A percentile compares a stretch with the other conserved stretches of the same genome.
Evolutionary conservation across 2,329 filamentous ascomycete genomes (phyloP).

Genomic region (Pyrenophora teres): DNA sequence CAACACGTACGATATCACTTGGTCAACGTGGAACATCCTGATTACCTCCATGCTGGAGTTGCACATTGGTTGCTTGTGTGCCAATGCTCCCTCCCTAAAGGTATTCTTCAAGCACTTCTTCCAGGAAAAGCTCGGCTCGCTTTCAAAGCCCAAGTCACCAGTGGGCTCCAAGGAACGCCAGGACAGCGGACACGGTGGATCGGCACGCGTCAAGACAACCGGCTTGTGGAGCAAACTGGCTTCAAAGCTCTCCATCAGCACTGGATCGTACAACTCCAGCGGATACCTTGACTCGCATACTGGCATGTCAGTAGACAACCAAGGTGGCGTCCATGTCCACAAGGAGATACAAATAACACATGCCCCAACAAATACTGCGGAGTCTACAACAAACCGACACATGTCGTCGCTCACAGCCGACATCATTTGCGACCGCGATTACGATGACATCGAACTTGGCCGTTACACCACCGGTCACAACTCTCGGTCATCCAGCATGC

Average conservation of each 20-base stretch:
- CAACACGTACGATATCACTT: slow-evolving; percentile 38
- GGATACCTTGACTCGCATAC: slow-evolving; percentile 34
- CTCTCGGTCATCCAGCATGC: slow-evolving; percentile 13
- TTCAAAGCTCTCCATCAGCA: slow-evolving; percentile 11
- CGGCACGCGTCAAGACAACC: slow-evolving; percentile 1
- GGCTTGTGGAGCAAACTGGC: slow-evolving; percentile 14
- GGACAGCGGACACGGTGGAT: background rate
- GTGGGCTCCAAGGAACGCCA: background rate
- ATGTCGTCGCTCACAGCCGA: background rate
- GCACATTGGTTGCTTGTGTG: slow-evolving; percentile 38
- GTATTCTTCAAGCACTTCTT: slow-evolving; percentile 42
- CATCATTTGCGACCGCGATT: slow-evolving; percentile 14
- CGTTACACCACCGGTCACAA: slow-evolving; percentile 18
- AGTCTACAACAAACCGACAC: background rate
- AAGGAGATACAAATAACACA: slow-evolving; percentile 20
- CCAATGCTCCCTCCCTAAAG: slow-evolving; percentile 39
- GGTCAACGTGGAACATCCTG: slow-evolving; percentile 29
- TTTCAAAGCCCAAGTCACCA: slow-evolving; percentile 8
- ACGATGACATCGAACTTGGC: slow-evolving; percentile 34
- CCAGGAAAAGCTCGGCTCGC: slow-evolving; percentile 24
- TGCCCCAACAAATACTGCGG: slow-evolving; percentile 10
- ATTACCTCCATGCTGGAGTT: slow-evolving; percentile 32
- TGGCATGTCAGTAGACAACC: slow-evolving; percentile 24
- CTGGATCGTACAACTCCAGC: slow-evolving; percentile 10
- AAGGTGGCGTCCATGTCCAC: slow-evolving; percentile 27